A percentile compares a stretch with the other conserved stretches of the same genome.
Conservation (phyloP, 78 protist species). For the Protostelium mycophagum region DNA sequence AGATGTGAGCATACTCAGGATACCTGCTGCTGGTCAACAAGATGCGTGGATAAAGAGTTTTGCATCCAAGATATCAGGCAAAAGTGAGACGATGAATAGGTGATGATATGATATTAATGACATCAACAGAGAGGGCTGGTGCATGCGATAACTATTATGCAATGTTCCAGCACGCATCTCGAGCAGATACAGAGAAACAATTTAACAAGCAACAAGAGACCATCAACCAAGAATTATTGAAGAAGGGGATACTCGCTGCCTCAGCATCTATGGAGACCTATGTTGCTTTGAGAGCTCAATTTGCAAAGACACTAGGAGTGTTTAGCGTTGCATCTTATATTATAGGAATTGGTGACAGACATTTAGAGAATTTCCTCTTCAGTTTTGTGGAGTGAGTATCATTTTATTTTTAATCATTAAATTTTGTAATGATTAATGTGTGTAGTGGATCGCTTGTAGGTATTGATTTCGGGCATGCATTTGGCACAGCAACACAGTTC, state of each 20-base stretch:
- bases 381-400: slow-evolving; percentile 11
- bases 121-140: background rate
- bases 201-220: slow-evolving; percentile 16
- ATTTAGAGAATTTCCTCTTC: slow-evolving; percentile 82
- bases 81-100: background rate
- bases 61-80: background rate
- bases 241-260: slow-evolving; percentile 36
- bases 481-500: slow-evolving; percentile 84
- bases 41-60: slow-evolving; percentile 47
- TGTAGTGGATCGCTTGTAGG: slow-evolving; percentile 72
- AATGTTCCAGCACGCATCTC: slow-evolving; percentile 30
- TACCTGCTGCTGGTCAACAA: slow-evolving; percentile 36
- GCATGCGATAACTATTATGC: slow-evolving; percentile 45
- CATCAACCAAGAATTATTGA: slow-evolving; percentile 39
- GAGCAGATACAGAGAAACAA: slow-evolving; percentile 24
- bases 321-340: slow-evolving; percentile 65
- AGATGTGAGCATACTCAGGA: slow-evolving; percentile 18
- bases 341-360: slow-evolving; percentile 94
- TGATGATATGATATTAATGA: slow-evolving; percentile 11
- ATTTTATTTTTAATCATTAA: background rate
- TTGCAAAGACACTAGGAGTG: slow-evolving; percentile 68
- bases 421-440: background rate
- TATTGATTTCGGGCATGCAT: slow-evolving; percentile 97
- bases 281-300: slow-evolving; percentile 45
- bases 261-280: slow-evolving; percentile 59